A percentile compares a stretch with the other conserved stretches of the same genome.
Evolutionary conservation across 2,329 filamentous ascomycete genomes (phyloP).

Genomic region (Onygenales sp.): DNA sequence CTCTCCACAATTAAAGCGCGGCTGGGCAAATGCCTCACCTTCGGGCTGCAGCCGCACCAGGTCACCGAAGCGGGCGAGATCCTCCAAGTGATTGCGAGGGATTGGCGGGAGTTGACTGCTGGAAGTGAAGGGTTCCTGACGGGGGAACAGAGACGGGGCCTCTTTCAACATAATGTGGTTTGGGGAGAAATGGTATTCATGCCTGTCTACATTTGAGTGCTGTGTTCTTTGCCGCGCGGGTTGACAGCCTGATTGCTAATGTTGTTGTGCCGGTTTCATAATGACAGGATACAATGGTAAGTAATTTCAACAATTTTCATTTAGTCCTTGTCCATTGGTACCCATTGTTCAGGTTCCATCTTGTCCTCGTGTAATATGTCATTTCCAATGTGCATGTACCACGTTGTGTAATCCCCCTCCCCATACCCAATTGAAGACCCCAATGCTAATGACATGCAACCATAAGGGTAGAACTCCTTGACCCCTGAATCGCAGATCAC

Average conservation of each 20-base stretch:
- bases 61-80: conserved; percentile 49
- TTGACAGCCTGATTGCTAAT: conserved; percentile 12
- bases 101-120: conserved; percentile 64
- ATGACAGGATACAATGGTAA: conserved; percentile 38
- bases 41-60: conserved; percentile 56
- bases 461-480: conserved; percentile 4
- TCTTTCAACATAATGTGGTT: conserved; percentile 58
- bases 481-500: background rate
- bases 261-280: conserved; percentile 3
- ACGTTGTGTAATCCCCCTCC: background rate
- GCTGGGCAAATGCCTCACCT: conserved; percentile 65
- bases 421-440: background rate
- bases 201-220: background rate
- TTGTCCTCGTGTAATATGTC: background rate
- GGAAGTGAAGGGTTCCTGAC: conserved; percentile 70
- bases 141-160: conserved; percentile 48
- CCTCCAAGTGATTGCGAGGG: conserved; percentile 48
- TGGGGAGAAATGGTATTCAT: conserved; percentile 75
- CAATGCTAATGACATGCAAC: background rate
- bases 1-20: conserved; percentile 57
- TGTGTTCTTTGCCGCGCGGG: background rate
- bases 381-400: background rate
- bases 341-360: background rate
- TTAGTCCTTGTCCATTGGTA: background rate
- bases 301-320: conserved; percentile 8